Percentiles rank a stretch among this genome's conserved stretches.
Conservation (phyloP, 2,329 filamentous ascomycete species). For the Zasmidium cellare region DNA sequence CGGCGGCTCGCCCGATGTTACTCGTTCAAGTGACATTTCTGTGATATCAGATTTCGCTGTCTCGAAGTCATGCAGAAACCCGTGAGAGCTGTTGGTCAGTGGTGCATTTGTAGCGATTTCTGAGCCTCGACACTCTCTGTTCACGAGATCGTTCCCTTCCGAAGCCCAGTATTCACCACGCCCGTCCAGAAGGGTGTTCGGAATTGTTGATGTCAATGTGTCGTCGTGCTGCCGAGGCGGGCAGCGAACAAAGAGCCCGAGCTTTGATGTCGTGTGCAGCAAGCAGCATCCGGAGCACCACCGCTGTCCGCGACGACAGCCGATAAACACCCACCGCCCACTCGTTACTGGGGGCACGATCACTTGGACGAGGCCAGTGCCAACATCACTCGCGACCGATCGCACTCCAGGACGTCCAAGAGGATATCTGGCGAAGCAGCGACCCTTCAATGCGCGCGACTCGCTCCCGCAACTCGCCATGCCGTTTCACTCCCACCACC, state of each 20-base stretch:
- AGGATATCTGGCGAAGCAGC: background rate
- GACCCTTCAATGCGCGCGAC: background rate
- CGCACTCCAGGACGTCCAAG: background rate
- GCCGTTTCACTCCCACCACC: slow-evolving; percentile 2
- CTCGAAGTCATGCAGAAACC: too few species aligned
- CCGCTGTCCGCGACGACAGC: background rate
- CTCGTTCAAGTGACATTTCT: slow-evolving; percentile 7
- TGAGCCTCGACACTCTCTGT: too few species aligned
- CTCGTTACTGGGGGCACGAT: background rate
- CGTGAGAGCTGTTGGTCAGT: background rate
- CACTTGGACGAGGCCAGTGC: background rate
- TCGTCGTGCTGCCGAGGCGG: background rate
- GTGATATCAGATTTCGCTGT: slow-evolving; percentile 7
- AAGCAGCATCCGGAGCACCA: background rate
- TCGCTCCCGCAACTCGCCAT: background rate
- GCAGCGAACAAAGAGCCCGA: background rate
- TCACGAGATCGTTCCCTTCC: too few species aligned
- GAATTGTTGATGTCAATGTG: background rate
- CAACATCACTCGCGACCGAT: background rate
- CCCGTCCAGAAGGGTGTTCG: background rate
- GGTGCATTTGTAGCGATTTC: background rate
- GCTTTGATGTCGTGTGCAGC: too few species aligned
- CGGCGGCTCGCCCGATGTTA: slow-evolving; percentile 33
- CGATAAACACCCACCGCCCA: background rate
- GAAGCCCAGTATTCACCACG: too few species aligned